Evolutionary conservation across 192 early-diverging fungal genomes (phyloP), one percentile per base, ranked within the genome.

Genomic region (Backusella psychrophila): DNA sequence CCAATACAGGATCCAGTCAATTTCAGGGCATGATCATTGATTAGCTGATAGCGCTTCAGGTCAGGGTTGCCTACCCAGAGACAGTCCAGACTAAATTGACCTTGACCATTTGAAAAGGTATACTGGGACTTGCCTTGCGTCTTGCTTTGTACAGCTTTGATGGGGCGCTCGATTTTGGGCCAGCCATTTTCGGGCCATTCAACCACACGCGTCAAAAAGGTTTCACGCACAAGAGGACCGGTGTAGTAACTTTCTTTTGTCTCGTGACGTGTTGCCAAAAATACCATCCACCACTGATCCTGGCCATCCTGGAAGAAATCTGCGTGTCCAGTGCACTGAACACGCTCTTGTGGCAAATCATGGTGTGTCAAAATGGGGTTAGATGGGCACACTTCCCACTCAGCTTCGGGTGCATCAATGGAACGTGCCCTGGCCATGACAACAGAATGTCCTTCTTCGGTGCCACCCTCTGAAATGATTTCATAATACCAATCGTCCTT

Each of bases 1-100:
- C 56, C 56, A 14, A 63, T 63, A 63, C 3, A 4, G n/a, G 56
- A 63, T 4, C 56, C 56, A 63, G 56, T 63, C 12, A 63, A 63
- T 63, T 63, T 63, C 56, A 63, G 56, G 56, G 56, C 56, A 63
- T 63, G 56, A 23, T 63, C 56, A 4, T 63, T 63, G 56, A 63
- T 29, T 29, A 63, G 12, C 56, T 63, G 56, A 29, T 63, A 63
- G 4, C 56, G 56, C 29, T 63, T 63, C 23, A 63, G 56, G 26
- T 63, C 56, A 63, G 56, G 56, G n/a, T 63, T 63, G n/a, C 56
- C 56, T 63, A 29, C 11, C 56, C 56, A 63, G 26, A 63, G 56
- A 63, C 56, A 63, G 2, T 63, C 23, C 56, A 29, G 1, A 14
- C 56, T 63, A 4, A 63, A 29, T 29, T 63, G 7, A 21, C 56